Conservation (phyloP, 306 rosid species). For the Cucurbita argyrosperma region DNA sequence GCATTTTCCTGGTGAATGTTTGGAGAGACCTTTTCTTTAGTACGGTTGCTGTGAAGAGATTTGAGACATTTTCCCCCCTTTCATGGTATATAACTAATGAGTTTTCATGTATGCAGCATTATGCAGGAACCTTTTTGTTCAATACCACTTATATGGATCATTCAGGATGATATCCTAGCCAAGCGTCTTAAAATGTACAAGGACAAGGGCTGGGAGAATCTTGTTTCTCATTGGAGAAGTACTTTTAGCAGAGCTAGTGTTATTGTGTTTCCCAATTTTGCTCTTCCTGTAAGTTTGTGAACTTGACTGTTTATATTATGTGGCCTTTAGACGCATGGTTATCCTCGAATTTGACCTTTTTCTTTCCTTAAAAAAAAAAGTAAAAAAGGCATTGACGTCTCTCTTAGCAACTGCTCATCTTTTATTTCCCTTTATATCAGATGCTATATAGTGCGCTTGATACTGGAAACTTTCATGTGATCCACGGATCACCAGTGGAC, state of each 20-base stretch:
- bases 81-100: not conserved
- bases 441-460: conserved; percentile 78
- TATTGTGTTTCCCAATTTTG: conserved; percentile 82
- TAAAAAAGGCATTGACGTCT: not conserved
- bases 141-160: conserved; percentile 80
- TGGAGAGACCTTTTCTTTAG: not conserved
- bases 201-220: conserved; percentile 52
- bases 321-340: not conserved
- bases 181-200: conserved; percentile 53
- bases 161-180: conserved; percentile 80
- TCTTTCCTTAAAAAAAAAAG: not conserved
- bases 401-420: not conserved
- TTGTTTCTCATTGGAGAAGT: conserved; percentile 73
- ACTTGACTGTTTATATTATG: not conserved
- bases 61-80: not conserved
- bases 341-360: not conserved
- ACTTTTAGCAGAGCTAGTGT: conserved; percentile 63
- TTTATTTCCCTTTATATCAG: conserved; percentile 24
- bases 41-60: not conserved
- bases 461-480: conserved; percentile 82
- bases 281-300: conserved; percentile 59
- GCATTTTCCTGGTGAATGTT: not conserved
- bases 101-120: conserved; percentile 75
- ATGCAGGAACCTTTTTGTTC: conserved; percentile 99
- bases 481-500: conserved; percentile 92